These are phyloP conservation scores for Coemansia erecta DNA, from an alignment of 192 early-diverging fungal genomes.

Conservation along the genomic window DNA sequence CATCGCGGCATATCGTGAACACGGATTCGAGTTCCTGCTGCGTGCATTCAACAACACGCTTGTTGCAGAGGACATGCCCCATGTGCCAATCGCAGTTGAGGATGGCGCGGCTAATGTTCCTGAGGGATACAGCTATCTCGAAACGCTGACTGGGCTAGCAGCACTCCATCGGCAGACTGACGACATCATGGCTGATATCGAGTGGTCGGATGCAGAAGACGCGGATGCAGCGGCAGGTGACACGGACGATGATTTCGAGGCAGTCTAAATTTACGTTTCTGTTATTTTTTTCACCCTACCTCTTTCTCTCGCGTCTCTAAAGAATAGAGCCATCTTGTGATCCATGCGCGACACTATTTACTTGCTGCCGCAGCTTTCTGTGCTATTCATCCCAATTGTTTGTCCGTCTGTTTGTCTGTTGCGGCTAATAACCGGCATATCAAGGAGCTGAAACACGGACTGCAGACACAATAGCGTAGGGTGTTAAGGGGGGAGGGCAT, in stretches of 20 bases:
- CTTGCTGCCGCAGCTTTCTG: too few species aligned
- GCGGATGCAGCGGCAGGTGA: constrained; percentile 31
- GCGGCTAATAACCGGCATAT: too few species aligned
- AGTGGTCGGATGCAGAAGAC: constrained; percentile 67
- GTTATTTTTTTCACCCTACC: too few species aligned
- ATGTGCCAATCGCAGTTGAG: constrained; percentile 11
- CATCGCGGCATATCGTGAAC: constrained; percentile 59
- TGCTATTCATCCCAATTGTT: too few species aligned
- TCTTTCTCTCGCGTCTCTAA: too few species aligned
- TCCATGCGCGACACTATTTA: too few species aligned
- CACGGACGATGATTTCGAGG: constrained; percentile 34
- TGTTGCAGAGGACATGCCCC: constrained; percentile 31
- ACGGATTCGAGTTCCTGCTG: constrained; percentile 74
- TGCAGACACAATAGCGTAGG: too few species aligned
- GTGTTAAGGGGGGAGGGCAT: too few species aligned
- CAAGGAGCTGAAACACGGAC: too few species aligned
- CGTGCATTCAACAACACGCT: constrained; percentile 63
- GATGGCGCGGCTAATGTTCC: constrained; percentile 4
- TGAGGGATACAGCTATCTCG: constrained; percentile 69
- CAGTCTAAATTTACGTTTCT: constrained; percentile 9
- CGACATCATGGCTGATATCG: constrained; percentile 63
- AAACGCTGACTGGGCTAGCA: constrained; percentile 82
- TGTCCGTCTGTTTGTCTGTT: too few species aligned
- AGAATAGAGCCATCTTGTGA: not conserved
- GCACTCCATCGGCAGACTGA: constrained; percentile 80